Evolutionary conservation across 345 rosid species (phyloP).

Genomic region (Heritiera littoralis): DNA sequence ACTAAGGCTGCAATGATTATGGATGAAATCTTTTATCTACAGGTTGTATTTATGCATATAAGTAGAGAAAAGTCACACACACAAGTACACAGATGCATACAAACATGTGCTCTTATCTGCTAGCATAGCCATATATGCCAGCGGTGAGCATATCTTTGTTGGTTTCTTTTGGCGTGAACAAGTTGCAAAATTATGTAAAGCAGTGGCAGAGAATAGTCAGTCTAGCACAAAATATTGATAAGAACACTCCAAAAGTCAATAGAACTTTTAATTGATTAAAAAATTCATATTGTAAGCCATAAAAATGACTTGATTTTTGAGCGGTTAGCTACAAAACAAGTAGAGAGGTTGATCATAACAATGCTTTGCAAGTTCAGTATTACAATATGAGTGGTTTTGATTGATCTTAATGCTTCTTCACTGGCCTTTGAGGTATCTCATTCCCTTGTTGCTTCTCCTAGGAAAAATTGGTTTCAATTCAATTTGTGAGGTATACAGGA

Average conservation of each 20-base stretch:
- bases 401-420: background rate
- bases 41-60: slow-evolving; percentile 46
- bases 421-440: background rate
- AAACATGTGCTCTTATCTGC: slow-evolving; percentile 4
- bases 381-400: background rate
- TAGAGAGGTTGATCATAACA: background rate
- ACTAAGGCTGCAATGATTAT: slow-evolving; percentile 78
- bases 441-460: slow-evolving; percentile 2
- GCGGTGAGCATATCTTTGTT: background rate
- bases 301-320: background rate
- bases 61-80: background rate
- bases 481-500: background rate
- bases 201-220: background rate
- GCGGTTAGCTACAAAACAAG: background rate
- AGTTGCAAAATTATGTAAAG: background rate
- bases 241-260: background rate
- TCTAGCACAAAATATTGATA: background rate
- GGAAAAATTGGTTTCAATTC: slow-evolving; percentile 6
- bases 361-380: background rate
- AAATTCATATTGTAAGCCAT: background rate
- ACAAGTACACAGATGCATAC: background rate
- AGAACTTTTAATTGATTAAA: background rate
- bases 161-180: background rate
- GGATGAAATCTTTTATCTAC: slow-evolving; percentile 78
- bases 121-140: background rate